These are phyloP conservation scores for Lachnellula occidentalis DNA, from an alignment of 2,329 filamentous ascomycete genomes.

Conservation along the genomic window DNA sequence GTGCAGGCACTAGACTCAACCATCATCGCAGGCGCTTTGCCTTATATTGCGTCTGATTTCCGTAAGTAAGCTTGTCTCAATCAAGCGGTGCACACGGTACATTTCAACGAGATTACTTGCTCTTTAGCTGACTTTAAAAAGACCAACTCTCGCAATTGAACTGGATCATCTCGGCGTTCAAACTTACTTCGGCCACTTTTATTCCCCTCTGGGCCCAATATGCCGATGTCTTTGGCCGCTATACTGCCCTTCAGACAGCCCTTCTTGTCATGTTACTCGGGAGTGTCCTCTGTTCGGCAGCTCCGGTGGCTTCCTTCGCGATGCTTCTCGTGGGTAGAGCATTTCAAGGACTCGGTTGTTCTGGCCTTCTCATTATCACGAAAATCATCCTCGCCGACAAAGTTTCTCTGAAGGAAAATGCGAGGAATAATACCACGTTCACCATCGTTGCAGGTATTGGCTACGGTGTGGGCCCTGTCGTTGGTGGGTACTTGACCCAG, in stretches of 20 bases:
- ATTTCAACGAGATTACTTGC: no score
- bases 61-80: slow-evolving; percentile 33
- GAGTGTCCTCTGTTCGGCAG: slow-evolving; percentile 54
- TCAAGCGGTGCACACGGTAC: no score
- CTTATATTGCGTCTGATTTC: slow-evolving; percentile 61
- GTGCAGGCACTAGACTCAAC: slow-evolving; percentile 60
- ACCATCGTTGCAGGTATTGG: slow-evolving; percentile 53
- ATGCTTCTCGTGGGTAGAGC: slow-evolving; percentile 58
- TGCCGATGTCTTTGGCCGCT: slow-evolving; percentile 59
- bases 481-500: slow-evolving; percentile 50
- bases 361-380: slow-evolving; percentile 55
- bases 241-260: slow-evolving; percentile 51
- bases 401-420: slow-evolving; percentile 55
- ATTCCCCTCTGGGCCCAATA: slow-evolving; percentile 62
- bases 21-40: slow-evolving; percentile 55
- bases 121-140: slow-evolving; percentile 20
- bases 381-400: slow-evolving; percentile 60
- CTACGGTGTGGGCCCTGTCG: slow-evolving; percentile 52
- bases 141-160: slow-evolving; percentile 54
- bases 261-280: slow-evolving; percentile 54
- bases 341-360: slow-evolving; percentile 56
- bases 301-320: slow-evolving; percentile 47
- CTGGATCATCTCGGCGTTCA: slow-evolving; percentile 67
- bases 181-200: slow-evolving; percentile 60
- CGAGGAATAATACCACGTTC: slow-evolving; percentile 58